These are phyloP conservation scores for Talaromyces amestolkiae DNA, from an alignment of 2,329 filamentous ascomycete species.

Conservation along the genomic window DNA sequence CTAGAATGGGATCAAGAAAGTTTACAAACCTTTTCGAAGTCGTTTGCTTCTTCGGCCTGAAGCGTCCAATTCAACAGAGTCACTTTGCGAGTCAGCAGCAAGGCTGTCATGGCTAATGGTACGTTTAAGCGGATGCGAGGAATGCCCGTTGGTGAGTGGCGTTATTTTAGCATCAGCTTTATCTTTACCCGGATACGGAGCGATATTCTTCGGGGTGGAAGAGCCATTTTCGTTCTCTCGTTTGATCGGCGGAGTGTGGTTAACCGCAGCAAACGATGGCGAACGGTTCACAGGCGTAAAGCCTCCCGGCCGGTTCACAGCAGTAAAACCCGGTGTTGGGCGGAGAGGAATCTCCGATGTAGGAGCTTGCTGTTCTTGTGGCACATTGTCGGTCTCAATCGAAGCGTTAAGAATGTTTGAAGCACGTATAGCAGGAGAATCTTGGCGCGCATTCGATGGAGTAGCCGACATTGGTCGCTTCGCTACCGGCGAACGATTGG, in stretches of 20 bases:
- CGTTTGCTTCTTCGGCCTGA: slow-evolving; percentile 85
- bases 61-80: slow-evolving; percentile 57
- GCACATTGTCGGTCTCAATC: slow-evolving; percentile 37
- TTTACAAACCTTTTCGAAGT: slow-evolving; percentile 72
- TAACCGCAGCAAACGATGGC: slow-evolving; percentile 44
- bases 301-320: slow-evolving; percentile 62
- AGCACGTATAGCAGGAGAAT: slow-evolving; percentile 65
- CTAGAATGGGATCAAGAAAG: neutral
- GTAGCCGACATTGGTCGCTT: slow-evolving; percentile 44
- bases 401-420: slow-evolving; percentile 58
- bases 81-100: slow-evolving; percentile 40
- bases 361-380: slow-evolving; percentile 35
- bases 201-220: slow-evolving; percentile 62
- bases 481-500: slow-evolving; percentile 70
- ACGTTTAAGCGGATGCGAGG: slow-evolving; percentile 67
- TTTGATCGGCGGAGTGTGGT: slow-evolving; percentile 44
- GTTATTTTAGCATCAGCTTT: slow-evolving; percentile 32
- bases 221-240: slow-evolving; percentile 56
- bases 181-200: slow-evolving; percentile 50
- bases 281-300: slow-evolving; percentile 61
- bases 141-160: slow-evolving; percentile 51
- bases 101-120: slow-evolving; percentile 63
- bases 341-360: slow-evolving; percentile 39
- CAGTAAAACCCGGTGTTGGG: slow-evolving; percentile 60
- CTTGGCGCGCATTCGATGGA: slow-evolving; percentile 52